Evolutionary conservation across 2,329 filamentous ascomycete genomes (phyloP).

Genomic region (Cordyceps tenuipes): DNA sequence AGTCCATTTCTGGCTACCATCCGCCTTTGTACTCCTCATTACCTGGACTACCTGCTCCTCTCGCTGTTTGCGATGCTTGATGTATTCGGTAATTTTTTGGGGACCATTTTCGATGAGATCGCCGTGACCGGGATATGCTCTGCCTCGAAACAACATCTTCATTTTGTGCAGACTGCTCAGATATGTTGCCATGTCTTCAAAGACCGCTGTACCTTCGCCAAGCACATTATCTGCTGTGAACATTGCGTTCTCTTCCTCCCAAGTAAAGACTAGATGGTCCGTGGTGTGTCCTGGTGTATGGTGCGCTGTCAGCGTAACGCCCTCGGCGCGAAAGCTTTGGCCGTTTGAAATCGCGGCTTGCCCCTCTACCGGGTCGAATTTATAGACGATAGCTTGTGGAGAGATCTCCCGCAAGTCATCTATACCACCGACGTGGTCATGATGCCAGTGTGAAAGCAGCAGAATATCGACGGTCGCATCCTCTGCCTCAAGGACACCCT

Average conservation of each 20-base stretch:
- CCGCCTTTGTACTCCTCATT: conserved; percentile 32
- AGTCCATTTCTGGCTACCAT: conserved; percentile 42
- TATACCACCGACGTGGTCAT: conserved; percentile 75
- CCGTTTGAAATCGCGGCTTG: conserved; percentile 41
- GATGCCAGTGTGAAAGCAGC: conserved; percentile 88
- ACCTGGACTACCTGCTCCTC: conserved; percentile 70
- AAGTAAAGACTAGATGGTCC: conserved; percentile 73
- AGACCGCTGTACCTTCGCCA: conserved; percentile 78
- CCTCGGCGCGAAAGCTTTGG: conserved; percentile 47
- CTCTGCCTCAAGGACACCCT: conserved; percentile 56
- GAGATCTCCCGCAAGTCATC: conserved; percentile 55
- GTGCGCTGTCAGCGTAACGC: conserved; percentile 58
- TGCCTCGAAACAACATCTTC: conserved; percentile 54
- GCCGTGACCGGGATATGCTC: conserved; percentile 84
- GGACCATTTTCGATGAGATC: conserved; percentile 65
- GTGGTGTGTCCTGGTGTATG: conserved; percentile 60
- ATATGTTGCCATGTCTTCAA: conserved; percentile 67
- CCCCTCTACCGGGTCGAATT: conserved; percentile 48
- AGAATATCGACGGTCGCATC: conserved; percentile 59
- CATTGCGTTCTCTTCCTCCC: conserved; percentile 72
- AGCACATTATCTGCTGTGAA: conserved; percentile 88
- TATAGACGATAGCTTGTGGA: conserved; percentile 57
- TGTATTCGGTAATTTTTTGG: conserved; percentile 70
- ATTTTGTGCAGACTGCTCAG: conserved; percentile 62
- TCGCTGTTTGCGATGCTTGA: conserved; percentile 68